Conservation (phyloP, 495 filamentous ascomycete genomes). For the Cudoniella acicularis region DNA sequence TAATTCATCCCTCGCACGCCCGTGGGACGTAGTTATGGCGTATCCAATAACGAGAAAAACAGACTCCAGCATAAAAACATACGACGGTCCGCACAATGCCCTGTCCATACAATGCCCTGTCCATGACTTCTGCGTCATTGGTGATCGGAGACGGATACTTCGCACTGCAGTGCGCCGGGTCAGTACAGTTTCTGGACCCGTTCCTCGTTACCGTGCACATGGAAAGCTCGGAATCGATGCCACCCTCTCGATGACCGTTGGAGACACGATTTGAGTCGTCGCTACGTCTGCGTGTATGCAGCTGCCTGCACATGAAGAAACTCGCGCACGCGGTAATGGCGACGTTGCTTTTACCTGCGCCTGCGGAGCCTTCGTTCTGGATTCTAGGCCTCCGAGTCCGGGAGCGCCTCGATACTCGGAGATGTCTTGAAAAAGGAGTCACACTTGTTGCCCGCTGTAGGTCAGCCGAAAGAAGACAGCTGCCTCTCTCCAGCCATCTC, state of each 20-base stretch:
- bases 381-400: not conserved
- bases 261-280: no score
- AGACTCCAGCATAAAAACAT: no score
- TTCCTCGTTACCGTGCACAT: constrained; percentile 9
- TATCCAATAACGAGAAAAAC: no score
- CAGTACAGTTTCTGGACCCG: not conserved
- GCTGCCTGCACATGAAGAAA: not conserved
- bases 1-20: constrained; percentile 93
- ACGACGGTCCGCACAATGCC: not conserved
- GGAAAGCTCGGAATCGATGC: not conserved
- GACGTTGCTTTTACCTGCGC: not conserved
- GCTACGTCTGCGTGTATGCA: not conserved
- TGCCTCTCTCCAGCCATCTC: no score
- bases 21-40: no score
- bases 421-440: not conserved
- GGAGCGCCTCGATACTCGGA: not conserved
- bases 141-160: not conserved
- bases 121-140: not conserved
- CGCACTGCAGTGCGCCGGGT: not conserved
- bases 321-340: not conserved
- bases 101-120: no score
- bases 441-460: no score
- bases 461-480: no score
- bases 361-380: not conserved
- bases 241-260: not conserved